Percentiles rank a stretch among this genome's conserved stretches.
phyloP scores from a whole-genome alignment of 2,329 filamentous ascomycete genomes.

The Verticillium isaacii region DNA sequence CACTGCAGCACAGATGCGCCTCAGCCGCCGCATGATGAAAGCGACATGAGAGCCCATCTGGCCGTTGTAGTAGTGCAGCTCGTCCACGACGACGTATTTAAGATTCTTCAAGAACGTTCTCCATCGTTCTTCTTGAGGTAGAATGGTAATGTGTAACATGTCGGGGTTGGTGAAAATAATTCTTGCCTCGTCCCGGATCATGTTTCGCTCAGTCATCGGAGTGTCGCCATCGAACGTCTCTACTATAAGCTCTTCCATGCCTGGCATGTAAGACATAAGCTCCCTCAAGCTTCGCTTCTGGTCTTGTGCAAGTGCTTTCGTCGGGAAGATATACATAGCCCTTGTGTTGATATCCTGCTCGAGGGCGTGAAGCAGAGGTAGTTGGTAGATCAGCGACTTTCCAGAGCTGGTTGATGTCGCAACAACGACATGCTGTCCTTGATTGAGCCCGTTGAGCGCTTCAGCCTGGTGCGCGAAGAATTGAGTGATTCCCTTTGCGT shows the following conservation, averaged over 20 bases:
- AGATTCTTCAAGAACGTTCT: conserved; percentile 82
- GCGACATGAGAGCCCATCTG: conserved; percentile 91
- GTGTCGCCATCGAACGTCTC: conserved; percentile 98
- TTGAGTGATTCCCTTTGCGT: conserved; percentile 77
- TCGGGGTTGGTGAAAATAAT: conserved; percentile 98
- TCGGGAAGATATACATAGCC: conserved; percentile 97
- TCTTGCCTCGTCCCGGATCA: conserved; percentile 79
- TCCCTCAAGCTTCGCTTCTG: conserved; percentile 86
- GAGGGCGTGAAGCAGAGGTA: conserved; percentile 83
- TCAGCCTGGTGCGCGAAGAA: conserved; percentile 91
- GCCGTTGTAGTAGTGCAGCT: conserved; percentile 95
- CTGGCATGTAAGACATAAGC: conserved; percentile 74
- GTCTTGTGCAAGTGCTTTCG: conserved; percentile 93
- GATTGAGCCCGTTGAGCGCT: conserved; percentile 82
- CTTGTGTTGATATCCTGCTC: conserved; percentile 72
- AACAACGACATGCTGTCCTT: conserved; percentile 83
- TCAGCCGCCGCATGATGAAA: conserved; percentile 85
- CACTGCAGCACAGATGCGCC: conserved; percentile 83
- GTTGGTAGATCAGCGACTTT: conserved; percentile 96
- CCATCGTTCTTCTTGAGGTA: conserved; percentile 90
- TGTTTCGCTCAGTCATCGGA: conserved; percentile 69
- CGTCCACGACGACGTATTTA: conserved; percentile 84
- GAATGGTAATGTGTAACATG: conserved; percentile 91
- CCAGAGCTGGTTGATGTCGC: conserved; percentile 94
- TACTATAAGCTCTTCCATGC: conserved; percentile 69